Evolutionary conservation across 2,329 filamentous ascomycete species (phyloP), one percentile per base, ranked within the genome.

Genomic region (Orbilia ellipsospora): DNA sequence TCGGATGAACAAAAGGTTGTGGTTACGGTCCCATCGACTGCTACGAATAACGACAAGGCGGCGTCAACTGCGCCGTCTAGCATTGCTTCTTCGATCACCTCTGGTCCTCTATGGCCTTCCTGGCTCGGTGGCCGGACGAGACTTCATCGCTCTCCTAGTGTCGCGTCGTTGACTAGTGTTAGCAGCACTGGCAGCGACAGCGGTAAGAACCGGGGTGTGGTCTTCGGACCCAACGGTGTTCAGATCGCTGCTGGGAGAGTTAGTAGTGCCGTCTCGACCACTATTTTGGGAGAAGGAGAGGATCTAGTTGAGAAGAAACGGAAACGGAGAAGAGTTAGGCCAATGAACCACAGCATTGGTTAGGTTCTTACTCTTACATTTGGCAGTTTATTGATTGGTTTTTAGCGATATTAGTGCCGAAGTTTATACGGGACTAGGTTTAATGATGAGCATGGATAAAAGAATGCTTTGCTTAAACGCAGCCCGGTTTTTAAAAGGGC

Each of bases 231-330:
- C 7, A 59, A 67, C 18, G 70, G 70, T 15, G 31, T 74, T 18
- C 50, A 65, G n/a, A 28, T 74, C 18, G 70, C 31, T 10, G 63
- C 57, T 4, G 63, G 63, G 44, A 74, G 68, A 20, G 59, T n/a
- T 23, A 74, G 70, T 28, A 60, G 44, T 28, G 63, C 70, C 1
- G 57, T 74, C 57, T 68, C 63, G 10, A 74, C 70, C 13, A 50
- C 42, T 8, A 63, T 74, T 44, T 28, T 74, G 15, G 70, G 70
- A 2, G 70, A 74, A 40, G 70, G 70, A 2, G 70, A 74, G 36
- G 70, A 74, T 31, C 36, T 74, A 31, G 70, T 63, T 28, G 70
- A 74, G 63, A 74, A 74, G 63, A 62, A 23, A 63, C 54, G 63
- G 44, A 59, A 57, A 52, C 57, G 45, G 20, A 62, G 52, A 23